Percentiles rank a stretch among this genome's conserved stretches.
These are phyloP conservation scores for Epichloe festucae DNA, from an alignment of 2,329 filamentous ascomycete species.

Conservation along the genomic window DNA sequence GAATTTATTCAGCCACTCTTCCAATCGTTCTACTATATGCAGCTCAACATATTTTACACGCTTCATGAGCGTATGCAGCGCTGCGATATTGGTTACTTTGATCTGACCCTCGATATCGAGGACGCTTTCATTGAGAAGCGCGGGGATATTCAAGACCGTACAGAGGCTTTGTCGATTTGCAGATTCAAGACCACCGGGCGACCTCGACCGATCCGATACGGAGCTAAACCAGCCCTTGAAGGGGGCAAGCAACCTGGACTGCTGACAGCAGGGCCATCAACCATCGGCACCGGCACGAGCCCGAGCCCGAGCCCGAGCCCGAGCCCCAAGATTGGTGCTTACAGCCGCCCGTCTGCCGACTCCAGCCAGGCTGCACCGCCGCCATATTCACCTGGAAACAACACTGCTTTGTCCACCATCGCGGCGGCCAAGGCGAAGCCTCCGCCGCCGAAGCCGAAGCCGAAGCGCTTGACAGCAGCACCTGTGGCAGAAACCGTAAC, in stretches of 20 bases:
- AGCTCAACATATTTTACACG: constrained; percentile 98
- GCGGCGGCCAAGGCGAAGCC: constrained; percentile 52
- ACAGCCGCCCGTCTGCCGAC: constrained; percentile 24
- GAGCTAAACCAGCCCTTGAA: constrained; percentile 40
- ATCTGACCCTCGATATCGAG: constrained; percentile 80
- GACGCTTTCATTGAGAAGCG: constrained; percentile 84
- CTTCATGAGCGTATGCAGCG: constrained; percentile 96
- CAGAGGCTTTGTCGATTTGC: constrained; percentile 74
- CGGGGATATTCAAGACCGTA: constrained; percentile 70
- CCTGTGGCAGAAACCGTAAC: constrained; percentile 67
- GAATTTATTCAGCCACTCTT: constrained; percentile 96
- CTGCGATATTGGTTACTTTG: constrained; percentile 96
- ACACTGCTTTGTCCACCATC: constrained; percentile 29
- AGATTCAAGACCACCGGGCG: constrained; percentile 84
- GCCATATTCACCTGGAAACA: constrained; percentile 48
- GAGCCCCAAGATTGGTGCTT: constrained; percentile 20
- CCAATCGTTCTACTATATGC: constrained; percentile 99
- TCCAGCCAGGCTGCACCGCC: constrained; percentile 49
- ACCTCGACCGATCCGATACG: constrained; percentile 45
- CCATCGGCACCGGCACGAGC: constrained; percentile 9
- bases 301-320: constrained; percentile 9
- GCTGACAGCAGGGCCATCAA: constrained; percentile 33
- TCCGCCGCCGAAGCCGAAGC: constrained; percentile 66
- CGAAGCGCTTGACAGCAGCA: constrained; percentile 53
- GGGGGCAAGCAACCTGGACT: constrained; percentile 34